Conservation (phyloP, 352 stramenopile species). For the Pythium aristosporum region DNA sequence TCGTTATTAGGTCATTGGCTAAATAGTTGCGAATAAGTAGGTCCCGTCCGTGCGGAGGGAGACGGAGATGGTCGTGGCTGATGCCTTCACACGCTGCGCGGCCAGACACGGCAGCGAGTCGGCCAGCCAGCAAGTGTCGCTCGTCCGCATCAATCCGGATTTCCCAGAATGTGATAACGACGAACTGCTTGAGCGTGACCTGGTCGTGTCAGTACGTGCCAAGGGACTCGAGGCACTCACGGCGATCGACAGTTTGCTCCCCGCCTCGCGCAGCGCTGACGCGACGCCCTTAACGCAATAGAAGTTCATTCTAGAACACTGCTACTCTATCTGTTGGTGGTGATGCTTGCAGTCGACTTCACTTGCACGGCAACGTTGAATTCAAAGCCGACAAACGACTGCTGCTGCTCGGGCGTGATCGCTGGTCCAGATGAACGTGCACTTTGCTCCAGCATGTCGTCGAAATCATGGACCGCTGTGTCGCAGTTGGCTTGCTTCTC, state of each 20-base stretch:
- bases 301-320: not conserved
- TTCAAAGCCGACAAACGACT: constrained; percentile 55
- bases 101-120: not conserved
- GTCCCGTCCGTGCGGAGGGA: constrained; percentile 79
- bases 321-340: not conserved
- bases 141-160: constrained; percentile 82
- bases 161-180: constrained; percentile 53
- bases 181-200: constrained; percentile 38
- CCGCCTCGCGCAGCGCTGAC: not conserved
- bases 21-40: constrained; percentile 23
- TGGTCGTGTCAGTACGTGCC: constrained; percentile 47
- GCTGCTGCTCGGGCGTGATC: constrained; percentile 47
- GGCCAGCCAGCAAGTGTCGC: constrained; percentile 37
- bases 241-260: constrained; percentile 46
- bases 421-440: constrained; percentile 20
- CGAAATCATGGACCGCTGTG: constrained; percentile 59
- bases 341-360: not conserved
- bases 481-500: constrained; percentile 64
- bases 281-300: not conserved
- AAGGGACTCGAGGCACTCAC: constrained; percentile 59
- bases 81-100: constrained; percentile 57
- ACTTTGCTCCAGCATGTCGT: constrained; percentile 59
- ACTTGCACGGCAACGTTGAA: constrained; percentile 43
- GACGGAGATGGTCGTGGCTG: constrained; percentile 78
- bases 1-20: not conserved